Base-by-base conservation (phyloP, 306 rosid genomes). In the Prunus mongolica region DNA sequence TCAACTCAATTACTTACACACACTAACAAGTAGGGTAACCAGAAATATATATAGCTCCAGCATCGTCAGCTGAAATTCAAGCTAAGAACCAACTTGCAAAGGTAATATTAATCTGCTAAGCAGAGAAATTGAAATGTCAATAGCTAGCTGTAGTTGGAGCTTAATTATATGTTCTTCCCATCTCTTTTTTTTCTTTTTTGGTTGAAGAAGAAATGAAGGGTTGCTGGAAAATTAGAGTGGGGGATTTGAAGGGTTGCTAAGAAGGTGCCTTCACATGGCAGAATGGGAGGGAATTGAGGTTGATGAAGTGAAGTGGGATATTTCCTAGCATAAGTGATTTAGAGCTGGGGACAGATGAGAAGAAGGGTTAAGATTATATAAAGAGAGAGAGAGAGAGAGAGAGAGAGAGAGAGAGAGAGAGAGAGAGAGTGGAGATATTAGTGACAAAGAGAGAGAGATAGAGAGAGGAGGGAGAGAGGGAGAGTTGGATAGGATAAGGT, bases 401-500 rank as follows among this genome's bases (percentile, higher is more conserved):
- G n/a, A 56, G 56, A 41, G 75, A 62, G 41, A 50, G 68, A n/a
- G 79, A 22, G 16, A 41, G 30, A 1, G 64, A 49, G 61, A 73
- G 24, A 62, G 73, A 3, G 84, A 79, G 82, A 58, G 78, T 41
- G 1, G 61, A 55, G 73, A 78, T 77, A 78, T 72, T 65, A 72
- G 64, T 24, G 66, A 61, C 65, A 72, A 51, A 22, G n/a, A 18
- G 64, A 34, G 72, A 73, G 49, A 28, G 63, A 54, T 66, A 30
- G 54, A 56, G 14, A 32, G 54, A 52, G 20, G 47, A 57, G 27
- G 27, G 44, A 28, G 70, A 57, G 72, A n/a, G 56, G 15, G 61
- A 56, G 75, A 44, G 73, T 66, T 68, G 87, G 84, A 89, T 93
- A 93, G 91, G 97, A 89, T 93, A 91, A 91, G 98, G 90, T 89